Evolutionary conservation across 192 early-diverging fungal genomes (phyloP), one percentile per base, ranked within the genome.

Genomic region (Cladochytrium replicatum): DNA sequence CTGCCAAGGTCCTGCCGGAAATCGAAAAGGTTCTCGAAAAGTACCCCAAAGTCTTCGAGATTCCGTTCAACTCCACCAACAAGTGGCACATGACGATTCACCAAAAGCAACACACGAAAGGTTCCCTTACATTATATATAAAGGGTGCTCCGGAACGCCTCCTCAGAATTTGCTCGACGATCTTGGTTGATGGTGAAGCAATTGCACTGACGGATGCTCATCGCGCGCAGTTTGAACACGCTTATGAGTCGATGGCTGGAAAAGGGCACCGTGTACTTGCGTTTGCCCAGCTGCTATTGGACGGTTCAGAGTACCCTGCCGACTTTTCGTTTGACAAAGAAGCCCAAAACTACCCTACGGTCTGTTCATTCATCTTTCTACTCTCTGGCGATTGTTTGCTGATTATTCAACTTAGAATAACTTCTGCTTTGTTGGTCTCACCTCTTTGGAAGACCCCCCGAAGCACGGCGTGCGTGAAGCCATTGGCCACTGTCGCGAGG

Each of bases 381-480:
- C n/a, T n/a, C n/a, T n/a, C n/a, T n/a, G n/a, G n/a, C n/a, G n/a
- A n/a, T n/a, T n/a, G n/a, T n/a, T n/a, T n/a, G n/a, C n/a, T 25
- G n/a, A n/a, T 42, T 4, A 9, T 8, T n/a, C n/a, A n/a, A n/a
- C n/a, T 3, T 34, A 64, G 62, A 44, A 52, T 6, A 71, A 72
- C 26, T 67, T 86, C 50, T 73, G 66, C 32, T 91, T 93, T 72
- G 78, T 89, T 34, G 90, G 91, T 11, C 72, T 98, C 17, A 75
- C 78, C 8, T 88, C 85, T 15, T 71, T 98, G 5, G 88, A 93
- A 58, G 94, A 95, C 61, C 94, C 94, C 43, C 94, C 94, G 54
- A 93, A 93, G 64, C 92, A 93, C 61, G 94, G 91, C 44, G 92
- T 98, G 17, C 88, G 91, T 66, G 91, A 95, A 65, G 92, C 92